Evolutionary conservation across 1,284 basidiomycete genomes (phyloP), one percentile per base, ranked within the genome.

Genomic region (Puccinia brachypodii): DNA sequence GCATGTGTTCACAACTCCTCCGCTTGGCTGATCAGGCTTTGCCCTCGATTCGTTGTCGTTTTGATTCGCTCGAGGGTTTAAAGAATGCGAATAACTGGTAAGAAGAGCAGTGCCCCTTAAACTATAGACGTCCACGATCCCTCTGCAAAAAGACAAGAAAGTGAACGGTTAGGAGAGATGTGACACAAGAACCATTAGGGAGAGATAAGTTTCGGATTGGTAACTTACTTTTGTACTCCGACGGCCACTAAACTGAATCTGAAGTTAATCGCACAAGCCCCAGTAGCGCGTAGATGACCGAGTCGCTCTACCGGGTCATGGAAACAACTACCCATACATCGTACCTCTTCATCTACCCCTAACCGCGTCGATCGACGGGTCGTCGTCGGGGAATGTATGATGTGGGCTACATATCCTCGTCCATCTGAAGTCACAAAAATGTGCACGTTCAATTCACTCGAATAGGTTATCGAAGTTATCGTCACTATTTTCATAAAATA

Each of bases 361-460:
- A 47, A 19, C 33, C 50, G n/a, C 40, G 50, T 25, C 42, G 64
- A 19, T 42, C 44, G 42, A 44, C 53, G 19, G 19, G 53, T 8
- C 31, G 60, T 3, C 40, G 40, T 3, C 8, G 44, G 36, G 3
- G 56, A 50, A 44, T 56, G 56, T 14, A 78, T 53, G 14, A 47
- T 31, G 58, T 87, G 86, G 77, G 86, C 85, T 14, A 85, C 84
- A 82, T 88, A 88, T 2, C 86, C 88, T 6, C 87, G 84, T 0
- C 88, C 88, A 76, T 88, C 87, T 11, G 86, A 85, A 2, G 85
- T 86, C 4, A 87, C 79, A 53, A 88, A 81, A 38, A 87, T 84
- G 82, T 88, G 86, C 0, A 86, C n/a, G 16, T 68, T 42, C 3
- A 68, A 40, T 2, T 42, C 64, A 40, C 40, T 42, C n/a, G 22